Conservation (phyloP, 2,329 filamentous ascomycete genomes). For the Fusarium goolgardi region DNA sequence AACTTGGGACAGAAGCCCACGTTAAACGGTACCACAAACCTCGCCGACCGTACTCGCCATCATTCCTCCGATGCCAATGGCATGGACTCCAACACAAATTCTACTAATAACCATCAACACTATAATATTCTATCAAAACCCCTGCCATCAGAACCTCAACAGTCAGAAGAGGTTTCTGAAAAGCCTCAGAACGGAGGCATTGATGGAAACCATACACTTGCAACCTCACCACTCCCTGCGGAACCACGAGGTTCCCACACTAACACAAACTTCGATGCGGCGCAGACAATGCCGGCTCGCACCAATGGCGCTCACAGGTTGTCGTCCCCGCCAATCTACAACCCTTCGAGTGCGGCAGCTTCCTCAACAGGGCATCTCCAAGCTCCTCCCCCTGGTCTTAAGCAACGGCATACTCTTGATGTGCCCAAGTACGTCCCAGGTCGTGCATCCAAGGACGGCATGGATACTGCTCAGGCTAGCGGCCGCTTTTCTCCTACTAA, state of each 20-base stretch:
- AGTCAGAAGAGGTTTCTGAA: slow-evolving; percentile 26
- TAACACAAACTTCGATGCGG: slow-evolving; percentile 45
- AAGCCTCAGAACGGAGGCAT: slow-evolving; percentile 35
- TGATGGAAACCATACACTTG: slow-evolving; percentile 22
- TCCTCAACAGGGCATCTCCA: slow-evolving; percentile 65
- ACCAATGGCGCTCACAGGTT: slow-evolving; percentile 64
- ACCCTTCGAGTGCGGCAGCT: slow-evolving; percentile 54
- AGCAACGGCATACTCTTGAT: slow-evolving; percentile 89
- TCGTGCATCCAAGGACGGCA: slow-evolving; percentile 77
- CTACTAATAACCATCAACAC: slow-evolving; percentile 29
- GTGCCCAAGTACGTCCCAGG: slow-evolving; percentile 77
- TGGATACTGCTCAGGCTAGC: slow-evolving; percentile 73
- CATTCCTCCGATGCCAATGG: slow-evolving; percentile 39
- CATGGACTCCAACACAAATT: slow-evolving; percentile 18
- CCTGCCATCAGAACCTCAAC: slow-evolving; percentile 39
- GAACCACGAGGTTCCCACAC: slow-evolving; percentile 36
- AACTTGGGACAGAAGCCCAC: slow-evolving; percentile 40
- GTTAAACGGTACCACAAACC: slow-evolving; percentile 46
- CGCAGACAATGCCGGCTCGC: slow-evolving; percentile 43
- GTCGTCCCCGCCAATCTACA: slow-evolving; percentile 72
- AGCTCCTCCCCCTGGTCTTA: slow-evolving; percentile 64
- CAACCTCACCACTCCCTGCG: slow-evolving; percentile 23
- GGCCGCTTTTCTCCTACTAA: slow-evolving; percentile 83
- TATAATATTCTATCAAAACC: slow-evolving; percentile 39
- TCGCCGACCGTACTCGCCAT: slow-evolving; percentile 49